These are phyloP conservation scores for Thinopyrum obtusiflorum DNA, from an alignment of 202 grass and related monocot genomes.

Conservation along the genomic window DNA sequence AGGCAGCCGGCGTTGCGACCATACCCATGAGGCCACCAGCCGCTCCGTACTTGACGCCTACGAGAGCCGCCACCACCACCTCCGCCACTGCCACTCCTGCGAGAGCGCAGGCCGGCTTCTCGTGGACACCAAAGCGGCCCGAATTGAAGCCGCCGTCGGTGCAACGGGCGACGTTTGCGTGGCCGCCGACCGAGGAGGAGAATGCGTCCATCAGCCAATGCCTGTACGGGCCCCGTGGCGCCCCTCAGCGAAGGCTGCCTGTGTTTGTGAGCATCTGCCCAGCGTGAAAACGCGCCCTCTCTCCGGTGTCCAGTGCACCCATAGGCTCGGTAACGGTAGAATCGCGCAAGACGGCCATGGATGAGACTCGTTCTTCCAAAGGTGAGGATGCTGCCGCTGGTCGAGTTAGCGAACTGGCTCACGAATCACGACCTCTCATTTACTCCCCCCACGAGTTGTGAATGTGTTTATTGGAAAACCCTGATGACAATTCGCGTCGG, in stretches of 20 bases:
- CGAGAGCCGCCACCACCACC: not conserved
- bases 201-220: conserved; percentile 7
- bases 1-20: not conserved
- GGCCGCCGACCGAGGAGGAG: conserved; percentile 39
- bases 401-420: not conserved
- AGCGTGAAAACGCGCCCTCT: not conserved
- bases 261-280: conserved; percentile 63
- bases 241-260: conserved; percentile 34
- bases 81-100: not conserved
- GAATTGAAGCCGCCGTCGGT: not conserved
- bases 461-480: not conserved
- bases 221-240: conserved; percentile 32
- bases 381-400: not conserved
- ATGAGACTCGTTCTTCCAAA: not conserved
- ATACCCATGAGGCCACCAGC: not conserved
- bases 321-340: not conserved
- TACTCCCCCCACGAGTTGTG: not conserved
- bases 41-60: not conserved
- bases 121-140: not conserved
- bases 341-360: not conserved
- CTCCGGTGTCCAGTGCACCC: not conserved
- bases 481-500: not conserved
- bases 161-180: not conserved
- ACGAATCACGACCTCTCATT: not conserved
- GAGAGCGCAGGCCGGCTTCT: not conserved